Evolutionary conservation across 805 yeast genomes (phyloP).

Genomic region (Metschnikowia sp.): DNA sequence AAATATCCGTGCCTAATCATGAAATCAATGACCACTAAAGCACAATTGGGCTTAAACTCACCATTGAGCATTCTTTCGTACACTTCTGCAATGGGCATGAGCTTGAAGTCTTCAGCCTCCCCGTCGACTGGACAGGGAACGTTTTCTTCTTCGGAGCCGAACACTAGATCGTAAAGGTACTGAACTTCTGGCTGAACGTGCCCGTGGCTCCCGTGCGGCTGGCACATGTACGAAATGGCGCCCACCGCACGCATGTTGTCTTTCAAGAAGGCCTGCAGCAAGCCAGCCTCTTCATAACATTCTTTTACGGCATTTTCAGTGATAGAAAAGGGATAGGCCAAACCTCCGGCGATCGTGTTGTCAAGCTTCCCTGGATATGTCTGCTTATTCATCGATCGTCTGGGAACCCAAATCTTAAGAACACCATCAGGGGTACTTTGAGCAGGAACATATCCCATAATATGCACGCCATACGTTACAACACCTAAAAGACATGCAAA

Average conservation of each 20-base stretch:
- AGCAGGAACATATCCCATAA: conserved; percentile 70
- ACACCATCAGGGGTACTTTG: conserved; percentile 34
- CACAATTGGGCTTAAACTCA: conserved; percentile 90
- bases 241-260: conserved; percentile 52
- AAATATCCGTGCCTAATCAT: conserved; percentile 79
- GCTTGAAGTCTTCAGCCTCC: conserved; percentile 69
- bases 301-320: conserved; percentile 82
- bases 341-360: conserved; percentile 93
- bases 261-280: conserved; percentile 50
- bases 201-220: conserved; percentile 35
- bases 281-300: conserved; percentile 86
- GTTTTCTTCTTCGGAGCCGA: conserved; percentile 39
- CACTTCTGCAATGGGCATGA: conserved; percentile 62
- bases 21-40: conserved; percentile 74
- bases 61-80: conserved; percentile 44
- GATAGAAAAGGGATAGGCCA: conserved; percentile 75
- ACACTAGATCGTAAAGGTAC: conserved; percentile 67
- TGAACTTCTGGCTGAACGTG: conserved; percentile 89
- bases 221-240: conserved; percentile 61
- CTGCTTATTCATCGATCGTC: conserved; percentile 70
- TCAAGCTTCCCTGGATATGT: conserved; percentile 92
- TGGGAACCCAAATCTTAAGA: conserved; percentile 76
- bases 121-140: conserved; percentile 46
- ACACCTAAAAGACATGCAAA: conserved; percentile 80
- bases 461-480: conserved; percentile 85